A percentile compares a stretch with the other conserved stretches of the same genome.
phyloP scores from a whole-genome alignment of 306 rosid genomes.

The Urtica urens region DNA sequence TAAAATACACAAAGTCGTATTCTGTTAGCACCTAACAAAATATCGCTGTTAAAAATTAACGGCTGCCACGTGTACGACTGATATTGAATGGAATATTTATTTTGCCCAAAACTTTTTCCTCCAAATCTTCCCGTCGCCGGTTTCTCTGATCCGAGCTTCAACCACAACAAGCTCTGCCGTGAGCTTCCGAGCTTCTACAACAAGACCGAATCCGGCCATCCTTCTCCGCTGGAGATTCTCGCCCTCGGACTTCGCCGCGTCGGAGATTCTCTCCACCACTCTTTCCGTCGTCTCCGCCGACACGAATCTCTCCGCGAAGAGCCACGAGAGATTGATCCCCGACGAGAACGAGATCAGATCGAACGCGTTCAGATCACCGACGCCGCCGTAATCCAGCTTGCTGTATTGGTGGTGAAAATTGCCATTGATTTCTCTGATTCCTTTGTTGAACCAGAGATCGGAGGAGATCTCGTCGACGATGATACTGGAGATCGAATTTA shows the following conservation, averaged over 20 bases:
- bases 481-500: no score
- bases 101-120: slow-evolving; percentile 35
- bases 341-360: slow-evolving; percentile 59
- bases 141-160: slow-evolving; percentile 26
- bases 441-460: no score
- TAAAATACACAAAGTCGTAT: no score
- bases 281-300: slow-evolving; percentile 30
- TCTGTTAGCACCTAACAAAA: no score
- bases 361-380: slow-evolving; percentile 79
- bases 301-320: slow-evolving; percentile 39
- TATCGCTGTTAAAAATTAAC: no score
- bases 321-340: slow-evolving; percentile 52
- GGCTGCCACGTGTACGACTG: no score
- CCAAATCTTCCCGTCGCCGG: slow-evolving; percentile 26
- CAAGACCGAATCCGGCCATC: slow-evolving; percentile 24
- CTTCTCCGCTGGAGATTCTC: no score
- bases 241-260: slow-evolving; percentile 17
- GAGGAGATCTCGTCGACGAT: no score
- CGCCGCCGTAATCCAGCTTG: no score
- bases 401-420: no score
- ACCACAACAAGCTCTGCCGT: slow-evolving; percentile 57
- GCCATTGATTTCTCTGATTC: no score
- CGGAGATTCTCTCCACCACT: slow-evolving; percentile 33
- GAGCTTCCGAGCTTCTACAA: slow-evolving; percentile 37
- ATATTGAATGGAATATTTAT: no score